Evolutionary conservation across 1,139 yeast species (phyloP), one percentile per base, ranked within the genome.

Genomic region (Meyerozyma guilliermondii): DNA sequence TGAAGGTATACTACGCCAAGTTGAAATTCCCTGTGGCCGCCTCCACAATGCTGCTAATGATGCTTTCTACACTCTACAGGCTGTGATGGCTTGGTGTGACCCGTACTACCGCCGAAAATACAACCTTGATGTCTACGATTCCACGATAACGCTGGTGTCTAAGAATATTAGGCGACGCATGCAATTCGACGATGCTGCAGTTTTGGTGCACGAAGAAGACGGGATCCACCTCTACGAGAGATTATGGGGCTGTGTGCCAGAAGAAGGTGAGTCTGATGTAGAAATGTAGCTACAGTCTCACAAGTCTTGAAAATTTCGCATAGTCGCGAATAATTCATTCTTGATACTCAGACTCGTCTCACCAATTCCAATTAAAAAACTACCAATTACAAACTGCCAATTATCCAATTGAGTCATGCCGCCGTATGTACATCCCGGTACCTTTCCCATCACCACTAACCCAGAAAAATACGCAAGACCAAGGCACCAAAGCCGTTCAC

Each of bases 41-140:
- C 53, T 59, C 34, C 64, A 59, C 41, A 59, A 59, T 39, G 64
- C 64, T 2, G 62, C 59, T 31, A 59, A 59, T 42, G 64, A 59
- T 39, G 62, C 64, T 5, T 59, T 58, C 46, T 59, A 55, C 43
- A 58, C 64, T 9, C 42, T 59, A n/a, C 42, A 57, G 31, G 63
- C 60, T n/a, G 59, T 58, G 9, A 40, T 59, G 46, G 51, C 52
- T 5, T 52, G 50, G 37, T 52, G 59, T 35, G 64, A 59, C 35
- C 64, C 64, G 1, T 46, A 42, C 16, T 47, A 48, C n/a, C 43
- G 64, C 4, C 39, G 22, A 11, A 41, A 40, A 13, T 43, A 45
- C 39, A 41, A 43, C 8, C 45, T 59, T 36, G 63, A 59, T 40
- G 35, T 29, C 33, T 29, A 29, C 18, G 33, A 29, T 13, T 29